These are phyloP conservation scores for Tricholoma saponaceum DNA, from an alignment of 768 basidiomycete species.

Conservation along the genomic window DNA sequence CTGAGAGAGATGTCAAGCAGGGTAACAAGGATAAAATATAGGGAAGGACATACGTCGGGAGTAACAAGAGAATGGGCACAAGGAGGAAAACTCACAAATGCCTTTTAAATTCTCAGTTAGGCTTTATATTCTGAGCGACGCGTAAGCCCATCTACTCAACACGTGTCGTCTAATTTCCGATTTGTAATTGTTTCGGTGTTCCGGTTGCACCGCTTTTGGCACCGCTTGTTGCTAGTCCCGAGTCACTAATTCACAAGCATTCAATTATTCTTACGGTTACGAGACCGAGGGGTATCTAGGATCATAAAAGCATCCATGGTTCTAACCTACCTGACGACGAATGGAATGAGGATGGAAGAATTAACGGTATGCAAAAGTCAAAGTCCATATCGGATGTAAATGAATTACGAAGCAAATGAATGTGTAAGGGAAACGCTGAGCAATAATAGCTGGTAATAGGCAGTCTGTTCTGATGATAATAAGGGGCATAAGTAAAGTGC, in stretches of 20 bases:
- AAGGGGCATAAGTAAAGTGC: not conserved
- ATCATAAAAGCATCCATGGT: not conserved
- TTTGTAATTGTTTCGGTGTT: not conserved
- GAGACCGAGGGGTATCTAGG: constrained; percentile 1
- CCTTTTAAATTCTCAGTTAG: constrained; percentile 11
- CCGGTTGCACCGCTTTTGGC: not conserved
- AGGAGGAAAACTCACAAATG: constrained; percentile 2
- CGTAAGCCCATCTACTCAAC: constrained; percentile 24
- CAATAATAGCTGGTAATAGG: constrained; percentile 1
- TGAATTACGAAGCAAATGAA: constrained; percentile 2
- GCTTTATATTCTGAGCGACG: constrained; percentile 18
- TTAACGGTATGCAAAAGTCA: constrained; percentile 1
- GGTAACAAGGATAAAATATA: not conserved
- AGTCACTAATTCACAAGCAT: too few species aligned
- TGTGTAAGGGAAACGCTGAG: constrained; percentile 3
- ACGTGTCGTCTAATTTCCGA: not conserved
- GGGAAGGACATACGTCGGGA: constrained; percentile 4
- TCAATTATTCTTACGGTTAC: too few species aligned
- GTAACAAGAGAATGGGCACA: constrained; percentile 8
- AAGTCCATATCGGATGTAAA: not conserved
- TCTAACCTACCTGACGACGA: not conserved
- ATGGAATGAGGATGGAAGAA: not conserved
- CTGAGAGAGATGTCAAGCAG: not conserved
- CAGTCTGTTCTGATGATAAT: constrained; percentile 5
- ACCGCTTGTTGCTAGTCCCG: not conserved